Evolutionary conservation across 345 rosid genomes (phyloP).

Genomic region (Eucalyptus albens): DNA sequence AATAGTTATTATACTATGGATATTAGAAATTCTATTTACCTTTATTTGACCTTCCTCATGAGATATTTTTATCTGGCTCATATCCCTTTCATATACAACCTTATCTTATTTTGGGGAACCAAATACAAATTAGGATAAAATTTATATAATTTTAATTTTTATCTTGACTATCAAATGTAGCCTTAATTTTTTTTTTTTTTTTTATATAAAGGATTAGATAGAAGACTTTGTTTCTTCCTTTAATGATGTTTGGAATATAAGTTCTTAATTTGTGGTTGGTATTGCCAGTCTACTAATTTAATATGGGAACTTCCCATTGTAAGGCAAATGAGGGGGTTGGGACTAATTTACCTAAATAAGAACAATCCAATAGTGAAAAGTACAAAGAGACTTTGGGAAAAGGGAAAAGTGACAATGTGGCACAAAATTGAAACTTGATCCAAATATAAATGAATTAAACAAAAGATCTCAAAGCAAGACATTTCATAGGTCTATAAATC

Average conservation of each 20-base stretch:
- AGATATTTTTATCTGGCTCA: neutral
- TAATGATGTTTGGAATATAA: neutral
- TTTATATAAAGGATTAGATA: neutral
- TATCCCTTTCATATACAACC: neutral
- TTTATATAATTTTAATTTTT: too few species aligned
- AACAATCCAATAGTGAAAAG: neutral
- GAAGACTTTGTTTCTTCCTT: neutral
- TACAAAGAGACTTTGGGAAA: neutral
- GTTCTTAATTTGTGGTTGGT: neutral
- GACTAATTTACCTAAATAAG: neutral
- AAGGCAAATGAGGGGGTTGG: neutral
- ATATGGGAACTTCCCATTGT: neutral
- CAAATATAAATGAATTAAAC: neutral
- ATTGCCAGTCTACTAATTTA: too few species aligned
- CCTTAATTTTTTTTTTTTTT: neutral
- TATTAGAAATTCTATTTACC: too few species aligned
- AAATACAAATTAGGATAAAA: too few species aligned
- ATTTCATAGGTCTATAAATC: neutral
- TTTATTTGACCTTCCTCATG: accelerated
- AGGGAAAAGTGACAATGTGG: neutral
- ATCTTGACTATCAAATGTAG: neutral
- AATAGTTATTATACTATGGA: too few species aligned
- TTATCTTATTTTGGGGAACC: neutral
- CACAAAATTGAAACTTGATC: neutral
- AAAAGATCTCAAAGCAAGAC: neutral